Percentiles rank a stretch among this genome's conserved stretches.
These are phyloP conservation scores for Pontederia crassipes DNA, from an alignment of 176 grass and related monocot species.

Conservation along the genomic window DNA sequence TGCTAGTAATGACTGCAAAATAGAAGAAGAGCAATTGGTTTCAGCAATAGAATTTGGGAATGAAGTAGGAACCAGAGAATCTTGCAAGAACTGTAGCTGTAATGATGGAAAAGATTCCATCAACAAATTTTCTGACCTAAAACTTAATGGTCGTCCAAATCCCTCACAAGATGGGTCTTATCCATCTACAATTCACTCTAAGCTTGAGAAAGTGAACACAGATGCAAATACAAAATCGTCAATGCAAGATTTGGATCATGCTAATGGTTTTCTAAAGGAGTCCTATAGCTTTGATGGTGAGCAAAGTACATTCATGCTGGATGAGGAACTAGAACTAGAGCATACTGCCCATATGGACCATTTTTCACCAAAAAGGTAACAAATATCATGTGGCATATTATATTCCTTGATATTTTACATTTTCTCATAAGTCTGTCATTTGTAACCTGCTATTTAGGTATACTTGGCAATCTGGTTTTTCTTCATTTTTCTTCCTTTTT, in stretches of 20 bases:
- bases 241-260: constrained; percentile 25
- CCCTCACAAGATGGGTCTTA: constrained; percentile 23
- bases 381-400: no score
- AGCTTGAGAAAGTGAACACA: constrained; percentile 26
- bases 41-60: no score
- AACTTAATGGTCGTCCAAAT: constrained; percentile 16
- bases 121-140: constrained; percentile 16
- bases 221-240: constrained; percentile 22
- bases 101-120: constrained; percentile 27
- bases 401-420: no score
- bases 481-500: no score
- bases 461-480: no score
- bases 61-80: not conserved
- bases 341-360: constrained; percentile 21
- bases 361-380: constrained; percentile 35
- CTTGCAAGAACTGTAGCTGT: constrained; percentile 17
- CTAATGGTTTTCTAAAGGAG: constrained; percentile 19
- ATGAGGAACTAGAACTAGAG: constrained; percentile 71
- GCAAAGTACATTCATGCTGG: constrained; percentile 84
- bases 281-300: constrained; percentile 26
- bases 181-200: constrained; percentile 23
- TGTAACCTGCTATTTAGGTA: no score
- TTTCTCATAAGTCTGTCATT: no score
- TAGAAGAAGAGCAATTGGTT: no score
- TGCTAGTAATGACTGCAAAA: no score